These are phyloP conservation scores for Dalechampia spathulata DNA, from an alignment of 441 rosid species.

Conservation along the genomic window DNA sequence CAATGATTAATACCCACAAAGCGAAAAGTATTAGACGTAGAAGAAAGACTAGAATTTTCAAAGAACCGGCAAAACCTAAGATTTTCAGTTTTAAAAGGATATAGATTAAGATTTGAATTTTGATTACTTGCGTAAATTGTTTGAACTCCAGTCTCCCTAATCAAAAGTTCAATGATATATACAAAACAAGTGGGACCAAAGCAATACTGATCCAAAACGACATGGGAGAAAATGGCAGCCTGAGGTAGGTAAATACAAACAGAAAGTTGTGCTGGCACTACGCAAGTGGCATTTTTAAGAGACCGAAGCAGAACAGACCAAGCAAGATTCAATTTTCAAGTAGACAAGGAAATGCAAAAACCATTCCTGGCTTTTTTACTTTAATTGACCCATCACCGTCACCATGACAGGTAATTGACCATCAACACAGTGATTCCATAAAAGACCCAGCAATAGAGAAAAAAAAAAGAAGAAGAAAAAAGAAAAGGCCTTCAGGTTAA, in stretches of 20 bases:
- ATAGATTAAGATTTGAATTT: too few species aligned
- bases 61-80: too few species aligned
- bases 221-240: not conserved
- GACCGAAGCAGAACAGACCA: not conserved
- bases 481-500: too few species aligned
- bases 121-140: too few species aligned
- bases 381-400: not conserved
- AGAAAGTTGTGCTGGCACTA: not conserved
- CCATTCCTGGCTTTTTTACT: not conserved
- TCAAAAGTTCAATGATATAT: not conserved
- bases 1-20: not conserved
- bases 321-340: not conserved
- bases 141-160: too few species aligned
- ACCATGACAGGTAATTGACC: not conserved
- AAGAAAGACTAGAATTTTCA: not conserved
- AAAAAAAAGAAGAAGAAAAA: too few species aligned
- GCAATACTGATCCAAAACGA: not conserved
- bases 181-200: conserved; percentile 1
- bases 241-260: not conserved
- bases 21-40: not conserved
- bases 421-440: not conserved
- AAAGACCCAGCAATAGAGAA: not conserved
- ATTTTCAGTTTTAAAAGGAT: too few species aligned
- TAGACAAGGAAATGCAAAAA: not conserved
- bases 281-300: not conserved